phyloP scores from a whole-genome alignment of 139 green algal genomes.

The Prasinococcaceae sp. region DNA sequence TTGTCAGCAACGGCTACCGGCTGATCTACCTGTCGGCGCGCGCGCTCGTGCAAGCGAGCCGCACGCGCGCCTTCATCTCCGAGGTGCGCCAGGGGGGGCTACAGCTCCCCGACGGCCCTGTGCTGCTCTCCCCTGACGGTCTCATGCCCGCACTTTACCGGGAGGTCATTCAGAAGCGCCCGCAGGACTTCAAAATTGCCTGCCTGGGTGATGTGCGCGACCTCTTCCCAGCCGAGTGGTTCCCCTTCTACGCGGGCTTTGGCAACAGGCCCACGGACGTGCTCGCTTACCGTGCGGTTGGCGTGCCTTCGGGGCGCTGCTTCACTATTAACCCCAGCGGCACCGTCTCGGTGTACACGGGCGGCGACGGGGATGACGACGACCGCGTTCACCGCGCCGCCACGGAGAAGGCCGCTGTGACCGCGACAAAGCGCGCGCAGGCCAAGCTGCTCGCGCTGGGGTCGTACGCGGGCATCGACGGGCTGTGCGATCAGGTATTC shows the following conservation, averaged over 20 bases:
- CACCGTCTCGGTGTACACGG: constrained; percentile 1
- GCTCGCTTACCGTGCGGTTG: constrained; percentile 66
- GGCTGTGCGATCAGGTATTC: too few species aligned
- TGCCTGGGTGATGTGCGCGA: constrained; percentile 56
- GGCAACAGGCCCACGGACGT: constrained; percentile 88
- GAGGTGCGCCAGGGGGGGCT: constrained; percentile 57
- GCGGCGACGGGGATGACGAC: too few species aligned
- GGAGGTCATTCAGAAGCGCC: constrained; percentile 65
- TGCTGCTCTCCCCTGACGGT: constrained; percentile 88
- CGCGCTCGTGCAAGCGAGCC: constrained; percentile 66
- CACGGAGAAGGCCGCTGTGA: background rate
- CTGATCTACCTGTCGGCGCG: constrained; percentile 65
- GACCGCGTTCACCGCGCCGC: background rate
- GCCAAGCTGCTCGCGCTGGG: too few species aligned
- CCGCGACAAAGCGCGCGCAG: background rate
- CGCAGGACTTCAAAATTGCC: constrained; percentile 93
- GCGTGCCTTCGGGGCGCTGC: constrained; percentile 55
- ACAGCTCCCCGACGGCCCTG: constrained; percentile 51
- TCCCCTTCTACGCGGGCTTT: constrained; percentile 87
- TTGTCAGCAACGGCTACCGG: constrained; percentile 56
- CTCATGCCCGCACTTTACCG: constrained; percentile 81
- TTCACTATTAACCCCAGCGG: constrained; percentile 86
- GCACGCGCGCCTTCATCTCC: constrained; percentile 81
- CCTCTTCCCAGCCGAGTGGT: constrained; percentile 70
- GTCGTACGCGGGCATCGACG: too few species aligned